Conservation (phyloP, 805 yeast genomes). For the Wickerhamia fluorescens region DNA sequence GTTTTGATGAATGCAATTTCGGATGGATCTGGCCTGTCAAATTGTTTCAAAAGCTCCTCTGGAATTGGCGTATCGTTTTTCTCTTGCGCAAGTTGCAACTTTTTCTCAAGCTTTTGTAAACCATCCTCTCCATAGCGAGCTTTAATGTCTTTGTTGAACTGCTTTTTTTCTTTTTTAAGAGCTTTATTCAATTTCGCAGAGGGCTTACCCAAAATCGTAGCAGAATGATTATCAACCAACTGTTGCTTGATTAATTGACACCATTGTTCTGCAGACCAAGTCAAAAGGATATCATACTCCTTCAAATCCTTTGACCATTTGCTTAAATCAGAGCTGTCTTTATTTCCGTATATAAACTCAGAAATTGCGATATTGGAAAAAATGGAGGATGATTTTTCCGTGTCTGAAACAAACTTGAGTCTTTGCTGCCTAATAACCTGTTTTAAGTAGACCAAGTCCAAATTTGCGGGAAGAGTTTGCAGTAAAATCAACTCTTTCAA, state of each 20-base stretch:
- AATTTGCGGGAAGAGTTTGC: conserved; percentile 41
- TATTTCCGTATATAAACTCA: conserved; percentile 75
- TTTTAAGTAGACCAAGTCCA: conserved; percentile 60
- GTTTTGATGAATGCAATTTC: conserved; percentile 68
- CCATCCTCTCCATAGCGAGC: conserved; percentile 53
- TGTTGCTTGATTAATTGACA: conserved; percentile 41
- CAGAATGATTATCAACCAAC: conserved; percentile 56
- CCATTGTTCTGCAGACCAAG: conserved; percentile 73
- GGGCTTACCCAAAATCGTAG: conserved; percentile 66
- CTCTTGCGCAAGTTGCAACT: conserved; percentile 54
- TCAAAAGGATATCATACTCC: conserved; percentile 51
- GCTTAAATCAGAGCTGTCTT: conserved; percentile 50
- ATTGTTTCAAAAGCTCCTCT: conserved; percentile 48
- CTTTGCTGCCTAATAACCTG: conserved; percentile 62
- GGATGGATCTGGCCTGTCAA: conserved; percentile 69
- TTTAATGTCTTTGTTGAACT: conserved; percentile 43
- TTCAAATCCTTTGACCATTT: conserved; percentile 47
- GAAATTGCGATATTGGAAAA: conserved; percentile 62
- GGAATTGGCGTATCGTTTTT: conserved; percentile 78
- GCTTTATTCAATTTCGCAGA: conserved; percentile 50
- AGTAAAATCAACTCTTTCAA: conserved; percentile 44
- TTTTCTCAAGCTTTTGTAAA: conserved; percentile 41
- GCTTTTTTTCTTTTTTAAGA: conserved; percentile 45
- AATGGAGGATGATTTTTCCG: conserved; percentile 57
- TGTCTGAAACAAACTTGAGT: conserved; percentile 51